Evolutionary conservation across 163 green algal genomes (phyloP).

Genomic region (Scenedesmus sp.): DNA sequence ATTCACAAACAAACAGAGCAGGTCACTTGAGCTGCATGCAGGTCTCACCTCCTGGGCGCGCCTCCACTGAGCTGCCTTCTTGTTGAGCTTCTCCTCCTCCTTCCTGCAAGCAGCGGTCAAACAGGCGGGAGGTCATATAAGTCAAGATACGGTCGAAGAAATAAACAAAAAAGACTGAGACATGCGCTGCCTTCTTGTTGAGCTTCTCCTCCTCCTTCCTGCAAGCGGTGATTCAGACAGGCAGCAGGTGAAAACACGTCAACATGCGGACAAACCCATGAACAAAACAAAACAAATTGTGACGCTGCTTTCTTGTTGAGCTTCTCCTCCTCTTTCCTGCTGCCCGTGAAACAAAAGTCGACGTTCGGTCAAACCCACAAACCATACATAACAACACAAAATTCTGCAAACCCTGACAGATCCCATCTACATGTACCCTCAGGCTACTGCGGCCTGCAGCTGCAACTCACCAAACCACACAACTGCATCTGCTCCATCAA

Average conservation of each 20-base stretch:
- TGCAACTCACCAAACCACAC: too few relatives aligned
- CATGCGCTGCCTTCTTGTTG: not conserved
- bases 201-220: not conserved
- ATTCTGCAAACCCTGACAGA: too few relatives aligned
- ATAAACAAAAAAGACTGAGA: too few relatives aligned
- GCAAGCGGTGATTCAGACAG: not conserved
- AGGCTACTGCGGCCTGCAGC: too few relatives aligned
- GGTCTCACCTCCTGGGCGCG: not conserved
- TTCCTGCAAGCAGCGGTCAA: not conserved
- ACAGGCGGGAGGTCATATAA: not conserved
- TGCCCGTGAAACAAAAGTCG: not conserved
- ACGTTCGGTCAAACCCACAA: too few relatives aligned
- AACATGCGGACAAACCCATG: too few relatives aligned
- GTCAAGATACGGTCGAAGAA: too few relatives aligned
- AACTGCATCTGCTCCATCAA: too few relatives aligned
- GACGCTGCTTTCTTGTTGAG: not conserved
- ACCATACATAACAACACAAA: too few relatives aligned
- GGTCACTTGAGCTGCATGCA: not conserved
- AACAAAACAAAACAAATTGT: too few relatives aligned
- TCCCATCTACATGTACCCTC: too few relatives aligned
- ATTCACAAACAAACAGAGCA: too few relatives aligned
- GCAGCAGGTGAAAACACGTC: not conserved
- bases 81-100: not conserved
- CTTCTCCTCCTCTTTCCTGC: constrained; percentile 9
- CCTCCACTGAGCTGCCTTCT: not conserved